Percentiles rank a stretch among this genome's conserved stretches.
Conservation (phyloP, 768 basidiomycete genomes). For the Tylopilus intermedius region DNA sequence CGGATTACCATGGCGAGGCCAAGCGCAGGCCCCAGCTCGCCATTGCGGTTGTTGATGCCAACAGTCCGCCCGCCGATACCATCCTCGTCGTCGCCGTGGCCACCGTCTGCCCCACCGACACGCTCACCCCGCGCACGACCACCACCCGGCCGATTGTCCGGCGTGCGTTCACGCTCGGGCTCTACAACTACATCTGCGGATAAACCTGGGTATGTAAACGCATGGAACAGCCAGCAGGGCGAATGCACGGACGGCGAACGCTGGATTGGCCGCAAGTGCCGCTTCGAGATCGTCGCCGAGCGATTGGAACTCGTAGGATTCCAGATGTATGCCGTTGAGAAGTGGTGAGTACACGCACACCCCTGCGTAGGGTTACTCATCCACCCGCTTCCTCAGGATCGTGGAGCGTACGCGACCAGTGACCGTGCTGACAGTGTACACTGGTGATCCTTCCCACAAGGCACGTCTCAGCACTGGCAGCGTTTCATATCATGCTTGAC, state of each 20-base stretch:
- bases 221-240: conserved; percentile 1
- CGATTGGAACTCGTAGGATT: conserved; percentile 49
- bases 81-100: neutral
- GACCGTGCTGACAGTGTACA: conserved; percentile 67
- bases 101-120: conserved; percentile 14
- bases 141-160: conserved; percentile 23
- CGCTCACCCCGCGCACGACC: conserved; percentile 25
- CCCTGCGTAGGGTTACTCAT: neutral
- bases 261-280: conserved; percentile 44
- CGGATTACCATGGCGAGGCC: conserved; percentile 15
- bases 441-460: conserved; percentile 67
- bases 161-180: conserved; percentile 31
- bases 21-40: conserved; percentile 2
- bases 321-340: conserved; percentile 85
- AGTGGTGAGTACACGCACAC: conserved; percentile 51
- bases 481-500: conserved; percentile 12
- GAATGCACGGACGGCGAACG: conserved; percentile 25
- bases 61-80: conserved; percentile 27
- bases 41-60: conserved; percentile 29
- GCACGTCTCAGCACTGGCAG: conserved; percentile 27
- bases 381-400: conserved; percentile 41
- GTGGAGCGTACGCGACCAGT: conserved; percentile 59
- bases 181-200: conserved; percentile 24
- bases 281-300: conserved; percentile 47
- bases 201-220: conserved; percentile 6